phyloP scores from a whole-genome alignment of 2,329 filamentous ascomycete genomes.

The Rhynchosporium secalis region DNA sequence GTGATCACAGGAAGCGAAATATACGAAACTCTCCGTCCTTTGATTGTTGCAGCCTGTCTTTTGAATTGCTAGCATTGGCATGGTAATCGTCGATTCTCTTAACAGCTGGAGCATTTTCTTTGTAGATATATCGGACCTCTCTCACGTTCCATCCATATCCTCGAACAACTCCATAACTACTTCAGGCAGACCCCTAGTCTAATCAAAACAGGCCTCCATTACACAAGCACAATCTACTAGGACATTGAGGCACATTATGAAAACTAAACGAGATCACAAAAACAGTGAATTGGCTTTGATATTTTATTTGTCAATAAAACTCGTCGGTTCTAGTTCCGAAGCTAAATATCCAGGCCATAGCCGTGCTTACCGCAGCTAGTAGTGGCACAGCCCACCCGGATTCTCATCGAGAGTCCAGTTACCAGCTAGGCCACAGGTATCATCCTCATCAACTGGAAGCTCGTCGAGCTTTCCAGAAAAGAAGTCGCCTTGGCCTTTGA shows the following conservation, averaged over 20 bases:
- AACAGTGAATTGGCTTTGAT: neutral
- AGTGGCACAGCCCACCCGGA: constrained; percentile 55
- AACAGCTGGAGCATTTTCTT: too few relatives aligned
- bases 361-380: constrained; percentile 25
- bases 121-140: too few relatives aligned
- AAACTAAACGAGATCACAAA: neutral
- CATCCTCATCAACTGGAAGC: constrained; percentile 42
- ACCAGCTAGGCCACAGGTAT: constrained; percentile 70
- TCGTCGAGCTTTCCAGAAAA: constrained; percentile 56
- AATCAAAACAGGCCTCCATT: too few relatives aligned
- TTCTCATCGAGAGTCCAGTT: constrained; percentile 87
- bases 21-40: too few relatives aligned
- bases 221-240: too few relatives aligned
- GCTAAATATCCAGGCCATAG: neutral
- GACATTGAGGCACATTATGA: neutral
- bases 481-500: constrained; percentile 53
- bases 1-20: neutral
- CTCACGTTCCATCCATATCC: too few relatives aligned
- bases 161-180: too few relatives aligned
- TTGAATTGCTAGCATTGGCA: too few relatives aligned
- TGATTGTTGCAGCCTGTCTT: too few relatives aligned
- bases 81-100: too few relatives aligned
- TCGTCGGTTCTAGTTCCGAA: neutral
- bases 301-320: neutral
- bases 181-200: too few relatives aligned